A percentile compares a stretch with the other conserved stretches of the same genome.
Conservation (phyloP, 305 asterid species). For the Rubia peregrina region DNA sequence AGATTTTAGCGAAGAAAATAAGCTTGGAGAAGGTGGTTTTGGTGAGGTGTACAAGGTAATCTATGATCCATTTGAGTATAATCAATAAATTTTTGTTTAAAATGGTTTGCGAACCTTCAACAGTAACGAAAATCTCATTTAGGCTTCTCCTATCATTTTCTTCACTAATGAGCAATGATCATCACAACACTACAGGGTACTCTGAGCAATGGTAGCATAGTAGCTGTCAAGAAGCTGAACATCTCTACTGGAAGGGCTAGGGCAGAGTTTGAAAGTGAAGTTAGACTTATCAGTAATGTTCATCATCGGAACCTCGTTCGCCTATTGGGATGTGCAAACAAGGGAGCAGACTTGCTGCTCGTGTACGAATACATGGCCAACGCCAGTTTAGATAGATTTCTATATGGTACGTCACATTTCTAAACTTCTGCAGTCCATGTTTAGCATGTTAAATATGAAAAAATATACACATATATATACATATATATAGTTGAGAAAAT, state of each 20-base stretch:
- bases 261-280: conserved; percentile 72
- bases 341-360: conserved; percentile 62
- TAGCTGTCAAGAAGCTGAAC: conserved; percentile 73
- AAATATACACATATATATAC: neutral
- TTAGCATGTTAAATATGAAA: neutral
- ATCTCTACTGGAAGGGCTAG: conserved; percentile 49
- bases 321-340: conserved; percentile 63
- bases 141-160: neutral
- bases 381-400: conserved; percentile 69
- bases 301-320: conserved; percentile 92
- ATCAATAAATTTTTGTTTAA: too few species aligned
- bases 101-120: too few species aligned
- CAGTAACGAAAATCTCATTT: too few species aligned
- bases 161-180: neutral
- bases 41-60: conserved; percentile 85
- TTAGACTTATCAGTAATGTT: conserved; percentile 79
- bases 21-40: conserved; percentile 84
- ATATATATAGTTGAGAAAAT: neutral
- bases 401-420: conserved; percentile 36
- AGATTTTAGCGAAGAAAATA: conserved; percentile 58
- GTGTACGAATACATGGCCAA: conserved; percentile 79
- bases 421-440: neutral
- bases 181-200: conserved; percentile 46
- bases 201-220: conserved; percentile 49
- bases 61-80: neutral